phyloP scores from a whole-genome alignment of 2,329 filamentous ascomycete genomes.

The Colletotrichum salicis region DNA sequence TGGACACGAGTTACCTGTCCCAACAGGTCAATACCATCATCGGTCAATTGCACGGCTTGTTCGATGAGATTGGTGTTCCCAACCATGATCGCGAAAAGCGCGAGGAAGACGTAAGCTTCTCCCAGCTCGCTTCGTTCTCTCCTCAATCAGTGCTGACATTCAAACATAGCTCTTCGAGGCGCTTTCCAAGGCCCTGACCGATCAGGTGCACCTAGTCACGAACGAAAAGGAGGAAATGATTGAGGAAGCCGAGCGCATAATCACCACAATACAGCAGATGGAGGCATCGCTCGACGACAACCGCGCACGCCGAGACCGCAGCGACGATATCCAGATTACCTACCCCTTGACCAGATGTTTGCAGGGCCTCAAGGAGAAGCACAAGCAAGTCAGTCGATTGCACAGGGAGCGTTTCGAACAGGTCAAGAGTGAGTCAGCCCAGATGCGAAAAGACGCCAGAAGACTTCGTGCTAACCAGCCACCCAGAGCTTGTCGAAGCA shows the following conservation, averaged over 20 bases:
- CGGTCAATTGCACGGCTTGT: conserved; percentile 90
- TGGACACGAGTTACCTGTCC: conserved; percentile 93
- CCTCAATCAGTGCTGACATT: conserved; percentile 5
- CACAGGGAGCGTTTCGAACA: conserved; percentile 95
- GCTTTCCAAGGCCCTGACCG: conserved; percentile 90
- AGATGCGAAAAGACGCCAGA: not conserved
- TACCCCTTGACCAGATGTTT: conserved; percentile 86
- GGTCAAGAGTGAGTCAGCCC: conserved; percentile 80
- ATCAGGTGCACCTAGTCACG: conserved; percentile 85
- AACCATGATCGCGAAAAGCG: conserved; percentile 89
- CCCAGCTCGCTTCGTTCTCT: not conserved
- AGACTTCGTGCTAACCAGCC: conserved; percentile 25
- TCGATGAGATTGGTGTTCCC: conserved; percentile 97
- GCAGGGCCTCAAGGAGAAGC: conserved; percentile 84
- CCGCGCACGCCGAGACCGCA: conserved; percentile 70
- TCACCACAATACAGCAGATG: conserved; percentile 92
- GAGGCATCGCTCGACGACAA: conserved; percentile 86
- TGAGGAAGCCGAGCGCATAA: conserved; percentile 88
- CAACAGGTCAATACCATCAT: conserved; percentile 97
- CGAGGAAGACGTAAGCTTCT: conserved; percentile 80
- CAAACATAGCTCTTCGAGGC: conserved; percentile 83
- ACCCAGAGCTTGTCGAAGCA: conserved; percentile 86
- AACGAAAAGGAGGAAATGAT: conserved; percentile 89
- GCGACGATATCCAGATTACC: conserved; percentile 78
- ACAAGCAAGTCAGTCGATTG: conserved; percentile 79